Base-by-base conservation (phyloP, 139 green algal species). In the Mychonastes homosphaera region DNA sequence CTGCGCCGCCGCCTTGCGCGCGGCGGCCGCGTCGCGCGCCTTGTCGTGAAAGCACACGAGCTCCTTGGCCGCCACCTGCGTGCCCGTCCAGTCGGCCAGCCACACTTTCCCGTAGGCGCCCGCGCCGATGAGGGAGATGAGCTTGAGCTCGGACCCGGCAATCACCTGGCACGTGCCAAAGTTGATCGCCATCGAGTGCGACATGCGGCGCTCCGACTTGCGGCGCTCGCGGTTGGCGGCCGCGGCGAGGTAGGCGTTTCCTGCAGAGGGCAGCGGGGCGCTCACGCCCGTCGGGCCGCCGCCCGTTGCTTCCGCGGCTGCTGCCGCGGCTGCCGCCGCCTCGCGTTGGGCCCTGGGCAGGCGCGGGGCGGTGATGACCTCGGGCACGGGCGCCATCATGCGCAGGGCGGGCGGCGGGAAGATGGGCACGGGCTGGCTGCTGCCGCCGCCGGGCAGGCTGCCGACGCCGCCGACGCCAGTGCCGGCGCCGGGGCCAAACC, bases 31-130 rank as follows among this genome's bases (percentile, higher is more conserved):
- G 36, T 67, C 49, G 18, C 41, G 40, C 13, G 50, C 50, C 29
- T 9, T 41, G 5, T 56, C 50, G 12, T 50, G 40, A 18, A 82
- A 64, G 9, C 46, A 57, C 2, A 65, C 21, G 30, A 83, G 71
- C 69, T 79, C 62, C 69, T 83, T 83, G 9, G 72, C 76, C n/a
- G 76, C 76, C 36, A 83, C 76, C 45, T 75, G 49, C 10, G 61
- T 69, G 3, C 69, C 71, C 13, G 59, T 71, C 76, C 76, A 83
- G 40, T 83, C 76, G 3, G 71, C 76, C 51, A 83, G 62, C 62
- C 59, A 78, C 36, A 83, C 76, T 63, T 74, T 68, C 33, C 76
- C 76, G 53, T 83, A 79, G 10, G 71, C 76, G 13, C 76, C 76
- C 3, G 26, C 46, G 10, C 76, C 76, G 18, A 83, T 76, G n/a